Evolutionary conservation across 169 alveolate species (phyloP), one percentile per base, ranked within the genome.

Genomic region (Babesia divergens): DNA sequence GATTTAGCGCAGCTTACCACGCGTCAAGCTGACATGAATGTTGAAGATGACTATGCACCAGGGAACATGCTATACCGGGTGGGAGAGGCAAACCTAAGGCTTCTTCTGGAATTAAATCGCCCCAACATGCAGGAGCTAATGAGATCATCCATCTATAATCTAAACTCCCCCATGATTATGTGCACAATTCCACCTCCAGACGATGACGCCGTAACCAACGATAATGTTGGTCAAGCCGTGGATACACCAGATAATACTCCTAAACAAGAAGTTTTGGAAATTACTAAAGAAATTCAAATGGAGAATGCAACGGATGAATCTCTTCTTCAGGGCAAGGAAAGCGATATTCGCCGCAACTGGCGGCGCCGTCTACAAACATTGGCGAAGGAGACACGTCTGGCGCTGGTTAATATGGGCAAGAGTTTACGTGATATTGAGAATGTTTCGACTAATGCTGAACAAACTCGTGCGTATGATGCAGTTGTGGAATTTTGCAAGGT

Each of bases 341-440:
- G 80, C 52, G 88, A 80, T 6, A 38, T 65, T 1, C 67, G 84
- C 35, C 64, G 84, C 24, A 58, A 51, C 37, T 80, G 92, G 83
- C 56, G 91, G 7, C 77, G 84, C 8, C 62, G 82, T 11, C 59
- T 86, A 64, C 90, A 86, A 60, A 65, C 71, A 31, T 56, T 86
- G 55, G 77, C 56, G 14, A 86, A 86, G 44, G 90, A 86, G 65
- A 86, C 89, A 47, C 53, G 92, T 22, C 53, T 86, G 16, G 92
- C 89, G 50, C 67, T 83, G 47, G 92, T 87, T 1, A 86, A 84
- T 58, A 60, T 85, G 90, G 92, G 92, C 31, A 55, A 65, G 53
- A 37, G 77, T 14, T 67, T 83, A 16, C 37, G 53, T 6, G 82
- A 60, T 32, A 54, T 83, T 20, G 91, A 84, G 54, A 58, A 62